Conservation (phyloP, 306 rosid genomes). For the Dryas alaskensis region DNA sequence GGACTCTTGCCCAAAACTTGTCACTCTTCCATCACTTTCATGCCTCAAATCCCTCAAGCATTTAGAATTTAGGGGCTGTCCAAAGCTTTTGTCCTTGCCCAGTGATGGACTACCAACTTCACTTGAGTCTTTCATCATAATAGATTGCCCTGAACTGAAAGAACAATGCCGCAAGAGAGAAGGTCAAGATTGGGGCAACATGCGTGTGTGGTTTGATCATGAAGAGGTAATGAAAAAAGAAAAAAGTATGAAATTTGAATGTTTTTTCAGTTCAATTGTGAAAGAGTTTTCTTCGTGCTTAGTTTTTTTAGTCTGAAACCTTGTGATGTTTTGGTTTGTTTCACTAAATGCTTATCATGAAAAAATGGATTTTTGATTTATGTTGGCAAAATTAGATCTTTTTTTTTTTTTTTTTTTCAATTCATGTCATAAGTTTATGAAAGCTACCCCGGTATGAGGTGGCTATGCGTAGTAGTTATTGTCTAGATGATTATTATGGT, state of each 20-base stretch:
- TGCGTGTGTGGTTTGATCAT: background rate
- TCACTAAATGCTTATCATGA: too few relatives aligned
- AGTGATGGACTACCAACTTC: background rate
- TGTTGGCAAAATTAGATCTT: too few relatives aligned
- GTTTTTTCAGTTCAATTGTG: too few relatives aligned
- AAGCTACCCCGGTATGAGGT: too few relatives aligned
- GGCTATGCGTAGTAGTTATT: too few relatives aligned
- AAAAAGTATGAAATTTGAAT: background rate
- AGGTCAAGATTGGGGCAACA: background rate
- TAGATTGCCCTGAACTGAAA: slow-evolving; percentile 8
- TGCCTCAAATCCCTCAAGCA: slow-evolving; percentile 9
- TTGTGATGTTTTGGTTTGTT: too few relatives aligned
- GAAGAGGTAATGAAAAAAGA: background rate
- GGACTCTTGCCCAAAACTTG: slow-evolving; percentile 21
- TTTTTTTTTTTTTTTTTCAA: too few relatives aligned
- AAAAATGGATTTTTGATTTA: too few relatives aligned
- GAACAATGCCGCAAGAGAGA: background rate
- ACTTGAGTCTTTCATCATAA: slow-evolving; percentile 11
- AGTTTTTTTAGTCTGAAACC: too few relatives aligned
- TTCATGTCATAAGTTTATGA: too few relatives aligned
- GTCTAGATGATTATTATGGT: too few relatives aligned
- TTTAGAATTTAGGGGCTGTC: slow-evolving; percentile 18
- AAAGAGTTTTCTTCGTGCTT: too few relatives aligned
- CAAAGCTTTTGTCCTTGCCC: slow-evolving; percentile 9
- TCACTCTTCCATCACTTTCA: slow-evolving; percentile 9